Evolutionary conservation across 2,329 filamentous ascomycete genomes (phyloP).

Genomic region (Fusarium graminum): DNA sequence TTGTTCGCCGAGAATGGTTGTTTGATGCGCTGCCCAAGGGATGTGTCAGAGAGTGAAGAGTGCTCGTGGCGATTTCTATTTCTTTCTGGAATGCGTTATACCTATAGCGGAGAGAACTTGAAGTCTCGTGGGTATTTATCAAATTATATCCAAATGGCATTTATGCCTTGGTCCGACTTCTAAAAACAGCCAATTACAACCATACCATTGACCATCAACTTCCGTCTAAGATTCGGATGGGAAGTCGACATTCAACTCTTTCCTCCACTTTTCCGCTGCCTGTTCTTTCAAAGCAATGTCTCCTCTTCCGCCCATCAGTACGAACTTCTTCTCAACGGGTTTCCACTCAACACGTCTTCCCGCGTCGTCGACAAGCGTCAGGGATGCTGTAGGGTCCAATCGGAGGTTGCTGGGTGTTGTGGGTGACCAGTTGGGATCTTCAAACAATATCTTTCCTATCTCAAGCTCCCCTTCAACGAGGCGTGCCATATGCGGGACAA

Average conservation of each 20-base stretch:
- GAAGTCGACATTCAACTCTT: neutral
- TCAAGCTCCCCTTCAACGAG: slow-evolving; percentile 51
- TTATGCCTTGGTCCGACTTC: neutral
- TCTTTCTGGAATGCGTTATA: neutral
- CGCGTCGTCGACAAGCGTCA: slow-evolving; percentile 43
- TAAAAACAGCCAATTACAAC: neutral
- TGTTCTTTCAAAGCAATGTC: slow-evolving; percentile 5
- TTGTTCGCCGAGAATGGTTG: too few relatives aligned
- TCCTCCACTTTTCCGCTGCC: slow-evolving; percentile 23
- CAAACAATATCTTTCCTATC: slow-evolving; percentile 59
- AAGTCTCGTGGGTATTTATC: slow-evolving; percentile 23
- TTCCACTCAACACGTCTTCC: slow-evolving; percentile 45
- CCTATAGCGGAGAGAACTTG: neutral
- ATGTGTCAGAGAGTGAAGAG: neutral
- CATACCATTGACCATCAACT: neutral
- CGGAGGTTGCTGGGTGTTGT: slow-evolving; percentile 23
- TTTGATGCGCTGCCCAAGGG: too few relatives aligned
- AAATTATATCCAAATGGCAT: neutral
- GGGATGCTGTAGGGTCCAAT: slow-evolving; percentile 32
- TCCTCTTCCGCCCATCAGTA: slow-evolving; percentile 37
- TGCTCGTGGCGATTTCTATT: neutral
- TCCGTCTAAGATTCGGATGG: neutral
- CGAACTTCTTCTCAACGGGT: slow-evolving; percentile 36
- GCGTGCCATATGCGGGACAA: slow-evolving; percentile 58
- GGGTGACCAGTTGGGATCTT: slow-evolving; percentile 59